A percentile compares a stretch with the other conserved stretches of the same genome.
These are phyloP conservation scores for Cercospora zeina DNA, from an alignment of 2,329 filamentous ascomycete species.

Conservation along the genomic window DNA sequence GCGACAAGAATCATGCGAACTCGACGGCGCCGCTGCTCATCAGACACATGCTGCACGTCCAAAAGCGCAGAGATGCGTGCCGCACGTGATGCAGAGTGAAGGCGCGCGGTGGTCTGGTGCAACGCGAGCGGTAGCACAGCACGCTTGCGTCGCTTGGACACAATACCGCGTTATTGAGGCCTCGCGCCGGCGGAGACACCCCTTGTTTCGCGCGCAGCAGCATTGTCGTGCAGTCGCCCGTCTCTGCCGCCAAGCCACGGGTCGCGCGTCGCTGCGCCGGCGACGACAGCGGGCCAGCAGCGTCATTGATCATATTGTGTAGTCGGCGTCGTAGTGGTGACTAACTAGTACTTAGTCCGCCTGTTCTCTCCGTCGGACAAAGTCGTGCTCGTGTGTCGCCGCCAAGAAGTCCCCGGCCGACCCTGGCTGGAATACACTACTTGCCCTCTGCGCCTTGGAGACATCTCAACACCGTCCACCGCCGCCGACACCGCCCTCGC, in stretches of 20 bases:
- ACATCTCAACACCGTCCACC: constrained; percentile 9
- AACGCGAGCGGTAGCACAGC: background rate
- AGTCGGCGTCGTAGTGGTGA: no score
- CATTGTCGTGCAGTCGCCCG: background rate
- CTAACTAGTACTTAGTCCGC: background rate
- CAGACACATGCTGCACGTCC: background rate
- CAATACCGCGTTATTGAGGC: background rate
- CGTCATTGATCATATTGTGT: no score
- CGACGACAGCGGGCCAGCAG: background rate
- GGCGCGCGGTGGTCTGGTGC: constrained; percentile 17
- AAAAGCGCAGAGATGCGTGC: constrained; percentile 21
- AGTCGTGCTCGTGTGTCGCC: background rate
- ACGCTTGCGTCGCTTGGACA: constrained; percentile 1
- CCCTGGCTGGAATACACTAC: constrained; percentile 1
- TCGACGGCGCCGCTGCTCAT: background rate
- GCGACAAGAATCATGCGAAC: background rate
- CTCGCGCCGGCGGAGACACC: constrained; percentile 2
- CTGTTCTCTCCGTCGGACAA: background rate
- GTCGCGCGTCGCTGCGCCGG: background rate
- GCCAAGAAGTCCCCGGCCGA: background rate
- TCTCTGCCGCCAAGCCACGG: background rate
- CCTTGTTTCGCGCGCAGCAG: constrained; percentile 4
- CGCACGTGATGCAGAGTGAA: constrained; percentile 17
- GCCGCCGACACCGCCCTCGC: constrained; percentile 6
- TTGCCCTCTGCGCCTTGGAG: background rate